Conservation (phyloP, 2,329 filamentous ascomycete genomes). For the Mycosphaerelloides madeirae region DNA sequence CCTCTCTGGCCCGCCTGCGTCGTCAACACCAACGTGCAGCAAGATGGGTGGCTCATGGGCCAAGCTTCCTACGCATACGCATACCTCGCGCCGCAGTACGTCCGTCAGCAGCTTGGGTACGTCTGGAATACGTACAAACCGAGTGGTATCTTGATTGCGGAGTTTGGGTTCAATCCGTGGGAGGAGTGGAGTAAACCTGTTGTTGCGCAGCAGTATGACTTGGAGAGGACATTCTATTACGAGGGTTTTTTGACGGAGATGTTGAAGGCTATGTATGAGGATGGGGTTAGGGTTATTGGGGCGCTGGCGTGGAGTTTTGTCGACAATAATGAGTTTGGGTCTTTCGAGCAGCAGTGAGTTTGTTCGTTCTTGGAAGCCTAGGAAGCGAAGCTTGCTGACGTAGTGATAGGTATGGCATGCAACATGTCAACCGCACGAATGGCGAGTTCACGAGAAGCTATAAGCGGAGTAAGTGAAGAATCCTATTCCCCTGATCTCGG, state of each 20-base stretch:
- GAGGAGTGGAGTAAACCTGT: slow-evolving; percentile 43
- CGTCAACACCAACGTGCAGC: slow-evolving; percentile 18
- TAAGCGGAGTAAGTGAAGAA: slow-evolving; percentile 37
- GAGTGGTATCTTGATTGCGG: slow-evolving; percentile 37
- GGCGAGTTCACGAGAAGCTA: slow-evolving; percentile 34
- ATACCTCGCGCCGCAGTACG: slow-evolving; percentile 55
- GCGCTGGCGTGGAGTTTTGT: slow-evolving; percentile 35
- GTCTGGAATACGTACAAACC: slow-evolving; percentile 55
- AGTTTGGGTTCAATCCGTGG: slow-evolving; percentile 41
- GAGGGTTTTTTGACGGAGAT: slow-evolving; percentile 32
- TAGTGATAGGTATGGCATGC: slow-evolving; percentile 35
- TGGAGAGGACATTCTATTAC: slow-evolving; percentile 31
- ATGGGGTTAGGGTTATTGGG: slow-evolving; percentile 35
- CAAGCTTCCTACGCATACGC: slow-evolving; percentile 16
- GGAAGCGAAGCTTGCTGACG: slow-evolving; percentile 27
- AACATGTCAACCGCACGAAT: slow-evolving; percentile 37
- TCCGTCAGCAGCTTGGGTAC: slow-evolving; percentile 54
- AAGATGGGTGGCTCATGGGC: slow-evolving; percentile 23
- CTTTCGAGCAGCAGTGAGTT: slow-evolving; percentile 1
- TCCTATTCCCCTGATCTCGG: no score
- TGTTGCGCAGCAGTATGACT: slow-evolving; percentile 42
- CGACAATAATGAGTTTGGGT: slow-evolving; percentile 33
- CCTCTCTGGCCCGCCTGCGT: slow-evolving; percentile 33
- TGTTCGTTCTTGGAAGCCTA: background rate
- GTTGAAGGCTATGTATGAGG: slow-evolving; percentile 31